Conservation (phyloP, 2,329 filamentous ascomycete species). For the Grosmannia serpens region DNA sequence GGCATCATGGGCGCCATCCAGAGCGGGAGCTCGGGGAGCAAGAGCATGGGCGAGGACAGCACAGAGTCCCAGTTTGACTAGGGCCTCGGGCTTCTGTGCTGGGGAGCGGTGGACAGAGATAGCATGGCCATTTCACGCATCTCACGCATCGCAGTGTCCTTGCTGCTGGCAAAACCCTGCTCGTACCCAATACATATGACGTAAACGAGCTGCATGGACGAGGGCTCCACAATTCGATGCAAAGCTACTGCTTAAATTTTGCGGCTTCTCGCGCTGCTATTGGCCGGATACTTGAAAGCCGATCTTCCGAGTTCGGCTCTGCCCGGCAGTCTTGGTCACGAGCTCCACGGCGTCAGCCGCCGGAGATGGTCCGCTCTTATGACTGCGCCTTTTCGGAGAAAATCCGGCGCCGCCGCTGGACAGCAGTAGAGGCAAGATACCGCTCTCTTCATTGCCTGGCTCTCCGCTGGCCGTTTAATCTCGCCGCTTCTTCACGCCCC, state of each 20-base stretch:
- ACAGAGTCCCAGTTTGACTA: constrained; percentile 59
- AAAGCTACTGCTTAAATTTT: neutral
- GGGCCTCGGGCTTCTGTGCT: neutral
- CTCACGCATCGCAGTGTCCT: too few relatives aligned
- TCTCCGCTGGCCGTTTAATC: too few relatives aligned
- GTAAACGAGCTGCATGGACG: neutral
- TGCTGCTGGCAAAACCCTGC: too few relatives aligned
- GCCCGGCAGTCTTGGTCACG: neutral
- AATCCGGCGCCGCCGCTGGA: neutral
- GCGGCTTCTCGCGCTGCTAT: neutral
- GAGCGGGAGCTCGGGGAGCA: constrained; percentile 81
- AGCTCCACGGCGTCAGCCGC: neutral
- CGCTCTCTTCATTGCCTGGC: too few relatives aligned
- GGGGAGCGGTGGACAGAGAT: too few relatives aligned
- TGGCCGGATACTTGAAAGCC: neutral
- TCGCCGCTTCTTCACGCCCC: too few relatives aligned
- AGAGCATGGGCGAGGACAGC: constrained; percentile 91
- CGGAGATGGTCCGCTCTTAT: neutral
- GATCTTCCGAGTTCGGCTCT: neutral
- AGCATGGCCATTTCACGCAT: too few relatives aligned
- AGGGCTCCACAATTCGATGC: too few relatives aligned
- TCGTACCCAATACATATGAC: neutral
- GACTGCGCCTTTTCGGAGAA: neutral
- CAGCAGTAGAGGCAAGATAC: neutral
- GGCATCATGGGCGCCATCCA: constrained; percentile 83